These are phyloP conservation scores for Tuber microsphaerosporum DNA, from an alignment of 495 filamentous ascomycete species.

Conservation along the genomic window DNA sequence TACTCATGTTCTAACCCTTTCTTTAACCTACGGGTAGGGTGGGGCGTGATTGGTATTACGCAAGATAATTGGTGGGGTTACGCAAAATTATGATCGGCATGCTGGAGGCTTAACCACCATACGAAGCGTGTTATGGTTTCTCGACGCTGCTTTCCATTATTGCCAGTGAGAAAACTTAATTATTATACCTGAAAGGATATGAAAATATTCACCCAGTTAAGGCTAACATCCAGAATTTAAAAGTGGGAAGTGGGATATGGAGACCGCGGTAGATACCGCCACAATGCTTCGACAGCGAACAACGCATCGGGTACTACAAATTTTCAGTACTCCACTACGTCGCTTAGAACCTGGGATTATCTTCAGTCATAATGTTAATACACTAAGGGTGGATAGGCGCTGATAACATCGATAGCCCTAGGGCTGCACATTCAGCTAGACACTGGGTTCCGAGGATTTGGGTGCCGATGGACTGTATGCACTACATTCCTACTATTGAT, in stretches of 20 bases:
- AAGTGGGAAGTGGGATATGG: background rate
- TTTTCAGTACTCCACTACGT: background rate
- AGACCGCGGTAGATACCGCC: background rate
- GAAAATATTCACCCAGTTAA: background rate
- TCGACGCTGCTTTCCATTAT: background rate
- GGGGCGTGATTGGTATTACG: background rate
- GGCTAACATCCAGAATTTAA: background rate
- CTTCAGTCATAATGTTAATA: background rate
- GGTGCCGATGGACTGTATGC: background rate
- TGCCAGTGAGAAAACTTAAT: background rate
- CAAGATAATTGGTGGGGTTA: background rate
- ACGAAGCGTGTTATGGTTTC: background rate
- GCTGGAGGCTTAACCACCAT: background rate
- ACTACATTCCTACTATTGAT: background rate
- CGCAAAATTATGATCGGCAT: background rate
- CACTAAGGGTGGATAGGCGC: background rate
- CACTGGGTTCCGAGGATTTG: background rate
- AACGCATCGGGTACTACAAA: background rate
- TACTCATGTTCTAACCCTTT: background rate
- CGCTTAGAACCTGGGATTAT: background rate
- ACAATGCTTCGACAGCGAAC: background rate
- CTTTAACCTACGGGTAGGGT: background rate
- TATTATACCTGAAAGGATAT: background rate
- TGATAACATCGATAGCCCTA: background rate
- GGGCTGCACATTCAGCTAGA: background rate